phyloP scores from a whole-genome alignment of 768 basidiomycete species.

The Hebeloma cylindrosporum region DNA sequence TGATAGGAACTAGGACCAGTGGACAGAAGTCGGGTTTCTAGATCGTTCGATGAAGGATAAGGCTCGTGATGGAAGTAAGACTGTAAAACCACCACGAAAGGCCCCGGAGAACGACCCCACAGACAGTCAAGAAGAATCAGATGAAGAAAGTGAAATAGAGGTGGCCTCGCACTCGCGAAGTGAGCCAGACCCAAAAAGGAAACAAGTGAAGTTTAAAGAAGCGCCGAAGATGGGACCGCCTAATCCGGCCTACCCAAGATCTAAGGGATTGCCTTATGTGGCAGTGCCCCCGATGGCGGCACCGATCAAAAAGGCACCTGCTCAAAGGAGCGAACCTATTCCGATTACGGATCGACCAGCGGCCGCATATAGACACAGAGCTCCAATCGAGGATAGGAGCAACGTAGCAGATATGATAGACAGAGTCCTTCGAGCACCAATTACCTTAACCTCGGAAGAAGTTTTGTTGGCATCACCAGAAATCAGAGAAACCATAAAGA shows the following conservation, averaged over 20 bases:
- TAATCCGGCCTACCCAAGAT: too few relatives aligned
- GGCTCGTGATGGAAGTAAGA: not conserved
- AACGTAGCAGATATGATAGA: not conserved
- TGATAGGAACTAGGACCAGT: not conserved
- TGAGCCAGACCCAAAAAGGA: not conserved
- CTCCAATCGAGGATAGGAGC: not conserved
- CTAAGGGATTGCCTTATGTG: too few relatives aligned
- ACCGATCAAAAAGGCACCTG: not conserved
- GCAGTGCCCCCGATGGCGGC: not conserved
- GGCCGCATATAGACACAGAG: not conserved
- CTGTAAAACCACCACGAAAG: too few relatives aligned
- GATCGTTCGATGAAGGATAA: slow-evolving; percentile 1
- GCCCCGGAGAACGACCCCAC: not conserved
- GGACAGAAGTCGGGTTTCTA: not conserved
- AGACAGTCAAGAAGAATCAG: not conserved
- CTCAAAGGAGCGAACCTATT: not conserved
- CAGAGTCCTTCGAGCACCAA: too few relatives aligned
- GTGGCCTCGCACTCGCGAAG: not conserved
- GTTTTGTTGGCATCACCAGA: not conserved
- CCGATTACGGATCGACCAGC: not conserved
- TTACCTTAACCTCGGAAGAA: not conserved
- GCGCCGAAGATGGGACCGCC: not conserved
- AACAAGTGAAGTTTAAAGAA: not conserved
- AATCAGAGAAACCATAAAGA: not conserved
- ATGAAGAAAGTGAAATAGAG: not conserved